phyloP scores from a whole-genome alignment of 106 monocot species.

The Dendrobium officinale region DNA sequence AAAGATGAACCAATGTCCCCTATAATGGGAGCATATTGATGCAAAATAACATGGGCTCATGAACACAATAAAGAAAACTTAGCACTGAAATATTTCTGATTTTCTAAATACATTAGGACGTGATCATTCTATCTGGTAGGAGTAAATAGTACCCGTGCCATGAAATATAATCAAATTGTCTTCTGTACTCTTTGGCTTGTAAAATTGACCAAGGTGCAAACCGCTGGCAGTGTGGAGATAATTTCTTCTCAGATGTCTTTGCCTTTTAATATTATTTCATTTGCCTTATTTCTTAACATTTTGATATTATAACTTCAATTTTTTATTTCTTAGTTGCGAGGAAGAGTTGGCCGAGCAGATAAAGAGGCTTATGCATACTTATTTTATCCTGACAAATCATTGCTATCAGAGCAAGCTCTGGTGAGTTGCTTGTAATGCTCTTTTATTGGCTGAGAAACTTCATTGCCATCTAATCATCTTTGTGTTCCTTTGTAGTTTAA shows the following conservation, averaged over 20 bases:
- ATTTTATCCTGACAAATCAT: slow-evolving; percentile 81
- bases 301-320: neutral
- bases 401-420: slow-evolving; percentile 74
- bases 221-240: neutral
- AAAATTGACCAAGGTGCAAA: too few species aligned
- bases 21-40: neutral
- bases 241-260: neutral
- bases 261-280: neutral
- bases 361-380: slow-evolving; percentile 92
- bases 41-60: neutral
- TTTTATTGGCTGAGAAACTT: neutral
- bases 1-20: too few species aligned
- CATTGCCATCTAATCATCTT: neutral
- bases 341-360: slow-evolving; percentile 90
- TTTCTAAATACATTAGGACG: neutral
- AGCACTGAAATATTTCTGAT: neutral
- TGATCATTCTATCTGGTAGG: neutral
- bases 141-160: neutral
- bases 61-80: neutral
- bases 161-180: neutral
- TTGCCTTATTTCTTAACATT: neutral
- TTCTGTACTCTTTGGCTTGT: too few species aligned
- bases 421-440: slow-evolving; percentile 29
- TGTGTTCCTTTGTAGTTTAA: neutral
- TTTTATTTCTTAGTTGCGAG: slow-evolving; percentile 51